Evolutionary conservation across 2,329 filamentous ascomycete species (phyloP), one percentile per base, ranked within the genome.

Genomic region (Ascomycota sp.): DNA sequence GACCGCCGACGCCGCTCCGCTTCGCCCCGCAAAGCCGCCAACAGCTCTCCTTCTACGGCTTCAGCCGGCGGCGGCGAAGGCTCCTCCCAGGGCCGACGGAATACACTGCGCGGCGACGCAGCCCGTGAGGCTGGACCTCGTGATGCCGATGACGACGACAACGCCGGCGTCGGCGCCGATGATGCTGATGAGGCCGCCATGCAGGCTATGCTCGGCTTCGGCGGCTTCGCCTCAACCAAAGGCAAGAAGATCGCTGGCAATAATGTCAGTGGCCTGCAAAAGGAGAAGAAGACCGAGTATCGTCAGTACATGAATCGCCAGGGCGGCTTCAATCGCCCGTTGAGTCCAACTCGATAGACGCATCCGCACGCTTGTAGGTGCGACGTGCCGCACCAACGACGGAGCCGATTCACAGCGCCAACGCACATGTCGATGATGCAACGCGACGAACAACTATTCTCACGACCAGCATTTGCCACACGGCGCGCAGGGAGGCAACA

Each of bases 231-330:
- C 33, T 74, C 71, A 17, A 95, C 89, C 13, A 91, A 95, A 53
- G 72, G 79, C 35, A 82, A 77, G 32, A 91, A 94, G 47, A 74
- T 98, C 2, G 65, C 69, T 0, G 89, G 89, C 2, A 98, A 98
- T 47, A 72, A 83, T 46, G 70, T 75, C 25, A 85, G 79, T 32
- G 81, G 63, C 0, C 72, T 94, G 30, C 63, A 75, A 40, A 94
- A 89, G 62, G 82, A 89, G 56, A 94, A 93, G 70, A 85, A 82
- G 69, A 79, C 75, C 10, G 70, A 91, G 59, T 95, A 94, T 47
- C 67, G 89, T 41, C 89, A 98, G 65, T 98, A 98, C 53, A 98
- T 98, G 72, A 89, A 89, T 46, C 67, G 79, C 33, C 61, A 72
- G 30, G 79, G 79, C 32, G 79, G 79, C 5, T 89, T 89, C 59